Percentiles rank a stretch among this genome's conserved stretches.
Conservation (phyloP, 1,284 basidiomycete genomes). For the Puccinia horiana region DNA sequence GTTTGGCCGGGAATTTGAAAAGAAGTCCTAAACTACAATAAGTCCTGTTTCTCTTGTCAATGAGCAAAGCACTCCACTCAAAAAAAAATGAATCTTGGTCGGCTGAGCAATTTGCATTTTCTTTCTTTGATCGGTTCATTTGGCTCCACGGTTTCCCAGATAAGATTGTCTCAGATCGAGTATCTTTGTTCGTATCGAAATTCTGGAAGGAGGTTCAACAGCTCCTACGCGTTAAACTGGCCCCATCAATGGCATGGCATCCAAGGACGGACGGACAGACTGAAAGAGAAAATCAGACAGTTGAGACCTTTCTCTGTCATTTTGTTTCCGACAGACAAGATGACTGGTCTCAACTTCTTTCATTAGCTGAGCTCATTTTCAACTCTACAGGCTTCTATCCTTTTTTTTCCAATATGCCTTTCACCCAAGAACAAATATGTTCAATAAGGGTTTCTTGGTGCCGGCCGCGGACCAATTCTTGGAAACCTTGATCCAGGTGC, state of each 20-base stretch:
- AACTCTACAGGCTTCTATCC: conserved; percentile 59
- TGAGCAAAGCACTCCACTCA: background rate
- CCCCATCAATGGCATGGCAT: conserved; percentile 5
- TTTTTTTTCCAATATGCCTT: conserved; percentile 61
- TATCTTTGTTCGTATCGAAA: background rate
- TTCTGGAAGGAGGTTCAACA: background rate
- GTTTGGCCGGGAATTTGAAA: background rate
- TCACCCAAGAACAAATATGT: conserved; percentile 54
- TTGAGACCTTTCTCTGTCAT: no score
- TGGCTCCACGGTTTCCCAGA: background rate
- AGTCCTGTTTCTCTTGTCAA: background rate
- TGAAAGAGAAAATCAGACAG: background rate
- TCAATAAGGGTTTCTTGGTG: background rate
- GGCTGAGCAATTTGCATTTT: background rate
- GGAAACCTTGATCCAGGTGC: background rate
- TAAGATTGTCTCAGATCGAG: conserved; percentile 10
- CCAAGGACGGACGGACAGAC: background rate
- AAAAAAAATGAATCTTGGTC: background rate
- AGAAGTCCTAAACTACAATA: background rate
- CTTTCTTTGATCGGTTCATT: background rate
- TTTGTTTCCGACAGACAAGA: no score
- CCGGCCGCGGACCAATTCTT: background rate
- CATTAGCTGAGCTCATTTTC: conserved; percentile 57
- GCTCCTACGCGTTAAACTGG: background rate
- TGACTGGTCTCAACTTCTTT: no score